Evolutionary conservation across 2,329 filamentous ascomycete genomes (phyloP), one percentile per base, ranked within the genome.

Genomic region (Colletotrichum caudatum): DNA sequence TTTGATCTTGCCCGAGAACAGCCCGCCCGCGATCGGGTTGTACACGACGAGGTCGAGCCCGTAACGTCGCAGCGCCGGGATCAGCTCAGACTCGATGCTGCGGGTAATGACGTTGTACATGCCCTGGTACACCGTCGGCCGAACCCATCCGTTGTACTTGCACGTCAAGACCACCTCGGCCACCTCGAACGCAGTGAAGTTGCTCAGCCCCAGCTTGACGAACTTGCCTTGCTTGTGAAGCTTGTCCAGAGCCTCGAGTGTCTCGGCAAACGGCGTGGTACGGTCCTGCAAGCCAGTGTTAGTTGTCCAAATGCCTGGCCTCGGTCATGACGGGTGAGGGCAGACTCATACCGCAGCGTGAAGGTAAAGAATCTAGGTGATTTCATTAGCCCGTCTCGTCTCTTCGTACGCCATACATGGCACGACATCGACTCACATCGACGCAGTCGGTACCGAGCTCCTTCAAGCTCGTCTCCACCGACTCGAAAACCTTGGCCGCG

Each of bases 191-290:
- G 94, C 91, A 0, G 94, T 93, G 79, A 91, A 97, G 82, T 97
- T 97, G 76, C 90, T 93, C 70, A 98, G 82, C 2, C 94, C 94
- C 16, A 97, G 84, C 63, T 89, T 88, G 26, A 94, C 90, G 77
- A 98, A 97, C 79, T 95, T 96, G 72, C 94, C 94, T 68, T 92
- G 89, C 81, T 94, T 93, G 85, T 97, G 93, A 63, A 97, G 83
- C 81, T 94, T 90, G 79, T 97, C 89, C 71, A 94, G 86, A 5
- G 91, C 92, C 76, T 90, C 88, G 23, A 97, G 86, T 0, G 94
- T 96, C 80, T 96, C 92, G 9, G 90, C 89, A 76, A 97, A 97
- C 0, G 92, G 92, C 1, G 91, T 88, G 1, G 85, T 88, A 14
- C 91, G 88, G 77, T 90, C 88, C 77, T 72, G 64, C 23, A 26